Base-by-base conservation (phyloP, 495 filamentous ascomycete species). In the Wilcoxina mikolae region DNA sequence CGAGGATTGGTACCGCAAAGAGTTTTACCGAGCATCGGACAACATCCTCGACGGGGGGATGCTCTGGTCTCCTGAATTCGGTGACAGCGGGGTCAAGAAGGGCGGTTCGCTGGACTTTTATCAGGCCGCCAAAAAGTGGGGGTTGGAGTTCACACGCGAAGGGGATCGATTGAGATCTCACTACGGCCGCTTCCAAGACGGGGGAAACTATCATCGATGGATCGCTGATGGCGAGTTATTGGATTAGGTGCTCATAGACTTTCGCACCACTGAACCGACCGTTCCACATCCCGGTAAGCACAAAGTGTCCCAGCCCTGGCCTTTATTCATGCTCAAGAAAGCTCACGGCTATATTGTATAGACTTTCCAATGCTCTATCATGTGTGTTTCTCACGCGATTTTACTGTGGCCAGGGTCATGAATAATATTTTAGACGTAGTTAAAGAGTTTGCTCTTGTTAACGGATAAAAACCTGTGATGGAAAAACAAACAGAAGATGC, bases 181-280 rank as follows among this genome's bases (percentile, higher is more conserved):
- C 31, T 46, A 53, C 39, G 47, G 27, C 4, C 26, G 20, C 39
- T 53, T 46, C 39, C 27, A 50, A 22, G 47, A 50, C 35, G 47
- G 47, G 35, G 47, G 25, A 35, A 20, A 31, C 31, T 53, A 53
- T 53, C 31, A 53, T 45, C 50, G 50, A 24, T 24, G 50, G 50
- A 53, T 53, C 31, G 39, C 25, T 31, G 50, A 24, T 24, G 50
- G 50, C 39, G 39, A 25, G 29, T 39, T n/a, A 20, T 28, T 26
- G 7, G 33, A 45, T 25, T 53, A 38, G 50, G 12, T 53, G 33
- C 50, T 53, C 17, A 20, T 53, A 39, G 50, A 44, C 2, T 53
- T 45, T 25, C 20, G 50, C 39, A 46, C 28, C 29, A 23, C 29
- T 28, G 31, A 49, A 49, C 45, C 25, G 47, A 50, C 47, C 28